Percentiles rank a stretch among this genome's conserved stretches.
Evolutionary conservation across 208 protist genomes (phyloP).

Genomic region (Endotrypanum monterogeii): DNA sequence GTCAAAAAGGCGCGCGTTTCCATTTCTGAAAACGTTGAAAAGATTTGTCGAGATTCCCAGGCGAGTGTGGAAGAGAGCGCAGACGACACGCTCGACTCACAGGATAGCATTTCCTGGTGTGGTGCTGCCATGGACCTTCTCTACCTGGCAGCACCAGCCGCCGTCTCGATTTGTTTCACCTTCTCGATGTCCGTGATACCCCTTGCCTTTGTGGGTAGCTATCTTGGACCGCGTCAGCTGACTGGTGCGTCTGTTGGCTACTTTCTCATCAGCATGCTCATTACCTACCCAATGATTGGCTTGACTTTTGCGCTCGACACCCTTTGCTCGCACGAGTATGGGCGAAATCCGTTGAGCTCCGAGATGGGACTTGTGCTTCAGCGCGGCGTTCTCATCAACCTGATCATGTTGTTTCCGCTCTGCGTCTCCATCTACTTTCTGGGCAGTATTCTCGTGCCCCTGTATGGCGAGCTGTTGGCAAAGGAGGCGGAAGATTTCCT

Average conservation of each 20-base stretch:
- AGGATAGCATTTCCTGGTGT: conserved; percentile 44
- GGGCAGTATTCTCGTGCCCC: conserved; percentile 35
- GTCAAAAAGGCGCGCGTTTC: conserved; percentile 28
- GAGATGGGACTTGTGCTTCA: conserved; percentile 80
- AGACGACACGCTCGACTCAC: conserved; percentile 36
- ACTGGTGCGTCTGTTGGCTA: conserved; percentile 81
- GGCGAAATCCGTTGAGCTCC: conserved; percentile 64
- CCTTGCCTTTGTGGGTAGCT: conserved; percentile 77
- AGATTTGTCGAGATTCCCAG: conserved; percentile 10
- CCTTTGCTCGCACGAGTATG: conserved; percentile 85
- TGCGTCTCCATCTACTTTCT: conserved; percentile 61
- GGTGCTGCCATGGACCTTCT: conserved; percentile 55
- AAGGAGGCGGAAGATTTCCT: conserved; percentile 67
- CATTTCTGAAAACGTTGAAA: conserved; percentile 37
- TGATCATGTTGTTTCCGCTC: conserved; percentile 57
- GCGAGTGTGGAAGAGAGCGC: conserved; percentile 26
- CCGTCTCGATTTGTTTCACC: conserved; percentile 77
- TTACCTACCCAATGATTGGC: conserved; percentile 77
- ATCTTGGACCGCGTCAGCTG: conserved; percentile 63
- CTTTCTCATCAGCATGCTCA: conserved; percentile 74
- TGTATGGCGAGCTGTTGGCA: conserved; percentile 67
- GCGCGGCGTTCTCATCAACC: conserved; percentile 76
- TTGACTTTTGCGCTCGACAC: conserved; percentile 88
- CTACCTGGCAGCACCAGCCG: conserved; percentile 63
- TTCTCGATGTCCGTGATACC: conserved; percentile 80